A percentile compares a stretch with the other conserved stretches of the same genome.
Evolutionary conservation across 129 eudicot genomes (phyloP).

Genomic region (Artemisia tridentata): DNA sequence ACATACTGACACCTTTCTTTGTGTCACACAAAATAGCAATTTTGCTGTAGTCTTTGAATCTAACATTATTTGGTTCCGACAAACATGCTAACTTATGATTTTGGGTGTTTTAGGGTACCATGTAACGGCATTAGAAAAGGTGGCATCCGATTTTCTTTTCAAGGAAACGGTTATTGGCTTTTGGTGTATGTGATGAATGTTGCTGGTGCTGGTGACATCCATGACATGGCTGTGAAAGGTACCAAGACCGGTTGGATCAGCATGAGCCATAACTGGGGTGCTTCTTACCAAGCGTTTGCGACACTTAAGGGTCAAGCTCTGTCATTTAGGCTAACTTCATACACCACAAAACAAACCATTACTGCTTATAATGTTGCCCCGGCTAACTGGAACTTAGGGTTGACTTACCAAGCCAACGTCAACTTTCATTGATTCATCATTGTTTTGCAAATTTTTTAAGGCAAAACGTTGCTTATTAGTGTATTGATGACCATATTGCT

Average conservation of each 20-base stretch:
- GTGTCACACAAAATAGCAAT: too few species aligned
- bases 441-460: neutral
- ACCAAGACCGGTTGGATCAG: slow-evolving; percentile 65
- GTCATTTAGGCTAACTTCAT: slow-evolving; percentile 68
- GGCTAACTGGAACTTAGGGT: slow-evolving; percentile 61
- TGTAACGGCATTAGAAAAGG: slow-evolving; percentile 48
- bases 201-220: slow-evolving; percentile 74
- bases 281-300: slow-evolving; percentile 77
- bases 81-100: neutral
- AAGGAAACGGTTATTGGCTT: slow-evolving; percentile 76
- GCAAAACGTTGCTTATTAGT: neutral
- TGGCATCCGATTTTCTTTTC: slow-evolving; percentile 53
- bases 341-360: slow-evolving; percentile 55
- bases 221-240: slow-evolving; percentile 74
- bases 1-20: too few species aligned
- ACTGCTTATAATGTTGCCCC: slow-evolving; percentile 74
- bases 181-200: slow-evolving; percentile 84
- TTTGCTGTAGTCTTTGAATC: too few species aligned
- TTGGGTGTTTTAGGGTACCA: slow-evolving; percentile 49
- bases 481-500: neutral
- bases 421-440: slow-evolving; percentile 52
- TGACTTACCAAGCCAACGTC: slow-evolving; percentile 50
- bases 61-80: neutral
- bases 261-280: slow-evolving; percentile 99
- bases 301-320: slow-evolving; percentile 65